Percentiles rank a stretch among this genome's conserved stretches.
Evolutionary conservation across 805 yeast species (phyloP).

Genomic region (Starmerella davenportii): DNA sequence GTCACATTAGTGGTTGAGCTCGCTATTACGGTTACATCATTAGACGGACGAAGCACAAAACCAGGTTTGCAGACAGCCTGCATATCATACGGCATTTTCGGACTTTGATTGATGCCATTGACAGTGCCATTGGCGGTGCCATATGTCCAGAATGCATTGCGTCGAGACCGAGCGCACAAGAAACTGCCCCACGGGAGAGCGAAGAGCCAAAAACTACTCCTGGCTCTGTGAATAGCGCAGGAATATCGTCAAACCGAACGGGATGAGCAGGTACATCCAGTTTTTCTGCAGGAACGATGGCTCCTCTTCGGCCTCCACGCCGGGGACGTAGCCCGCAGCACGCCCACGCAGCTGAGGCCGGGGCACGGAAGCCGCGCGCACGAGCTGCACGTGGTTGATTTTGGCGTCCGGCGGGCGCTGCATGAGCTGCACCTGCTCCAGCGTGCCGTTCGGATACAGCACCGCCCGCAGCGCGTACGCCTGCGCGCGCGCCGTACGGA

Average conservation of each 20-base stretch:
- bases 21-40: no score
- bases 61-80: no score
- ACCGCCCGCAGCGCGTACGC: constrained; percentile 2
- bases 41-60: no score
- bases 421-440: constrained; percentile 5
- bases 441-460: constrained; percentile 2
- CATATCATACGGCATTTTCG: no score
- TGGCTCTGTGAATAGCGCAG: not conserved
- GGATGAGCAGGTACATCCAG: constrained; percentile 9
- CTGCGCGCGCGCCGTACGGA: not conserved
- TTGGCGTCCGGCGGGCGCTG: constrained; percentile 15
- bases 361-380: constrained; percentile 4
- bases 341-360: constrained; percentile 2
- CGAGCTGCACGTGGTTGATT: not conserved
- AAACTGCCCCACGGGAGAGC: no score
- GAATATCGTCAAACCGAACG: not conserved
- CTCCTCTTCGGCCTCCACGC: not conserved
- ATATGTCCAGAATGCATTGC: no score
- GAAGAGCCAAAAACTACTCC: not conserved
- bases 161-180: no score
- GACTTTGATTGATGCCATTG: no score
- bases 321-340: constrained; percentile 21
- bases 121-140: no score
- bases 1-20: no score
- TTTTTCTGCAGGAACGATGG: constrained; percentile 10